A percentile compares a stretch with the other conserved stretches of the same genome.
Evolutionary conservation across 441 rosid species (phyloP).

Genomic region (Hura crepitans): DNA sequence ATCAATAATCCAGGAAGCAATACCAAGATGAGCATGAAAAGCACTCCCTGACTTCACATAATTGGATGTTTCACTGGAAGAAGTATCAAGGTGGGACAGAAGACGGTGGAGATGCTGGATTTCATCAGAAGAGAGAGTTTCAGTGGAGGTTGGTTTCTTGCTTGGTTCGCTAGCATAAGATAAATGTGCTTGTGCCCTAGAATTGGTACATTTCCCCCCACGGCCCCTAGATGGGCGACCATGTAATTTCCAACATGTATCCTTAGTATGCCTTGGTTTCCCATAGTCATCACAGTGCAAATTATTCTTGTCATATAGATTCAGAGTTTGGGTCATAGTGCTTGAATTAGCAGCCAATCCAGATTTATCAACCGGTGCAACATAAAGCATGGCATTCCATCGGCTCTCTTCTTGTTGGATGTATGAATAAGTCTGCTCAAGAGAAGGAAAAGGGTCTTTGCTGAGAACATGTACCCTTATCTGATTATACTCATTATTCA

Average conservation of each 20-base stretch:
- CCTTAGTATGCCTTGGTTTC: neutral
- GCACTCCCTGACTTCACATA: too few species aligned
- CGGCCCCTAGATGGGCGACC: neutral
- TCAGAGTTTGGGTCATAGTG: too few species aligned
- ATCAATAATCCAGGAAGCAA: neutral
- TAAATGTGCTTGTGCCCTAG: neutral
- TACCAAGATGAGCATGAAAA: neutral
- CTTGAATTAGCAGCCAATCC: neutral
- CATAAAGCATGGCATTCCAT: neutral
- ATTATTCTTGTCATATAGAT: neutral
- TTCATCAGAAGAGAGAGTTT: neutral
- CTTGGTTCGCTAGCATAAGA: neutral
- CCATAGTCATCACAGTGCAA: neutral
- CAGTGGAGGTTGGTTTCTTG: neutral
- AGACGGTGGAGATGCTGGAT: too few species aligned
- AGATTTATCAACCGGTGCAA: neutral
- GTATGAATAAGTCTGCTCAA: neutral
- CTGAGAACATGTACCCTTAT: too few species aligned
- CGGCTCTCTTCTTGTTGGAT: neutral
- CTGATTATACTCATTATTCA: too few species aligned
- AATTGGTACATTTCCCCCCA: neutral
- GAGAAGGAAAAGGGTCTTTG: neutral
- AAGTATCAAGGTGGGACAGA: too few species aligned
- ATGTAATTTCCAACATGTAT: constrained; percentile 1
- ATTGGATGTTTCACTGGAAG: too few species aligned